Percentiles rank a stretch among this genome's conserved stretches.
phyloP scores from a whole-genome alignment of 768 basidiomycete species.

The Lentinula sp. region DNA sequence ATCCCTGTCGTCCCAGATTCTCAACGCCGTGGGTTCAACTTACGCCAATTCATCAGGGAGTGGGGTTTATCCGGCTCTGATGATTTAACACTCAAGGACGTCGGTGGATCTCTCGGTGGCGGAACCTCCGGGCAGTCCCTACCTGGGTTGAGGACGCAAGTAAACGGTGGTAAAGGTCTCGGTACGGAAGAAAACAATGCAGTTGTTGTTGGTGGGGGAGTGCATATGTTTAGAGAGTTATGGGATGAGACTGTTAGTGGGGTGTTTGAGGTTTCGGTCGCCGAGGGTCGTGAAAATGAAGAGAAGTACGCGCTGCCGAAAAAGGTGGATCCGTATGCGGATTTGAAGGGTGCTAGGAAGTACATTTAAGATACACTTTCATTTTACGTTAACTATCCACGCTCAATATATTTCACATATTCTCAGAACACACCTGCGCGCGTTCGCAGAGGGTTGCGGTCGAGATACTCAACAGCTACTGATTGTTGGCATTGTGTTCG shows the following conservation, averaged over 20 bases:
- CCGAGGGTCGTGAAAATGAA: slow-evolving; percentile 29
- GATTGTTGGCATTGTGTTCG: too few species aligned
- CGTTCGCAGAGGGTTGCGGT: too few species aligned
- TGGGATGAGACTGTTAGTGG: slow-evolving; percentile 62
- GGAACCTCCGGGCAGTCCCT: neutral
- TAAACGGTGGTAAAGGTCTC: slow-evolving; percentile 2
- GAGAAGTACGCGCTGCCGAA: slow-evolving; percentile 50
- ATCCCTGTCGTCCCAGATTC: slow-evolving; percentile 40
- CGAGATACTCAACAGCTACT: too few species aligned
- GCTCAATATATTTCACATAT: too few species aligned
- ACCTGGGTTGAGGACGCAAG: neutral
- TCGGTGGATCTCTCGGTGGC: neutral
- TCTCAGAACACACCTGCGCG: too few species aligned
- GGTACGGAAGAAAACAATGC: neutral
- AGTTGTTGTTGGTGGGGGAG: slow-evolving; percentile 50
- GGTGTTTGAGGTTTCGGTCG: slow-evolving; percentile 47
- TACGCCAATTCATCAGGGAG: slow-evolving; percentile 53
- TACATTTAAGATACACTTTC: slow-evolving; percentile 22
- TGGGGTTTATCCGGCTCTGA: slow-evolving; percentile 46
- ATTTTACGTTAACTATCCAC: neutral
- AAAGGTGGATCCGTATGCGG: slow-evolving; percentile 51
- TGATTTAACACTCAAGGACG: neutral
- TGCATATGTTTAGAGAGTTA: slow-evolving; percentile 77
- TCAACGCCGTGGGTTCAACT: slow-evolving; percentile 56
- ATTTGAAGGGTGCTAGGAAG: slow-evolving; percentile 42